These are phyloP conservation scores for Pseudoneurospora amorphoporcata DNA, from an alignment of 495 filamentous ascomycete genomes.

Conservation along the genomic window DNA sequence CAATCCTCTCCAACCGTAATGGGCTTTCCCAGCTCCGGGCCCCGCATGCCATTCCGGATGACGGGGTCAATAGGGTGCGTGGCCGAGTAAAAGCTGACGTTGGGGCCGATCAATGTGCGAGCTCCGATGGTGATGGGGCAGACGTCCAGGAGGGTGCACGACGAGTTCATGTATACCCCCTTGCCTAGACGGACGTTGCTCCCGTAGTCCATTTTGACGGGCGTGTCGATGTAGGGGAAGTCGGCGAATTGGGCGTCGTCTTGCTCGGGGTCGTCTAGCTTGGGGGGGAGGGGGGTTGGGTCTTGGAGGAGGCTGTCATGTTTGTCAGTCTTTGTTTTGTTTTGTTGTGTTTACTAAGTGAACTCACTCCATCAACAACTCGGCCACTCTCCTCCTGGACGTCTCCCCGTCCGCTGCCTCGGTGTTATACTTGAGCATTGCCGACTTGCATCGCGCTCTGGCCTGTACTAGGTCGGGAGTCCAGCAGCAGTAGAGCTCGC, in stretches of 20 bases:
- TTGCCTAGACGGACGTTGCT: conserved; percentile 58
- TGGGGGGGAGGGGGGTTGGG: conserved; percentile 50
- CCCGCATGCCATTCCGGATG: conserved; percentile 60
- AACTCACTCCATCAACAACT: conserved; percentile 67
- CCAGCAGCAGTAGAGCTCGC: conserved; percentile 43
- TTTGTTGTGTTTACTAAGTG: too few species aligned
- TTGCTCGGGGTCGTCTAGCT: conserved; percentile 38
- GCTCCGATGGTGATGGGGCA: conserved; percentile 67
- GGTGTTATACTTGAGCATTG: conserved; percentile 51
- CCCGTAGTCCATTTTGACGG: conserved; percentile 67
- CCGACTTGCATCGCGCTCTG: conserved; percentile 47
- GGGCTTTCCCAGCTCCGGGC: conserved; percentile 65
- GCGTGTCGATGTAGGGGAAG: conserved; percentile 62
- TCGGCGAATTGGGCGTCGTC: conserved; percentile 50
- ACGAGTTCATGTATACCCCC: conserved; percentile 68
- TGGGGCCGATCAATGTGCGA: conserved; percentile 70
- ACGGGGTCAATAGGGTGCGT: conserved; percentile 69
- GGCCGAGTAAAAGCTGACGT: conserved; percentile 61
- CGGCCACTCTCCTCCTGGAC: conserved; percentile 45
- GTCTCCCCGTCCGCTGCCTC: conserved; percentile 37
- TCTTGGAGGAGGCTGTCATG: conserved; percentile 46
- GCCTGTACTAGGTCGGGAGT: conserved; percentile 38
- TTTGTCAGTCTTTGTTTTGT: background rate
- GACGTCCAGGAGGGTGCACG: conserved; percentile 68
- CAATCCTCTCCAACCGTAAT: conserved; percentile 79